Evolutionary conservation across 768 basidiomycete species (phyloP).

Genomic region (Serpula lacrymans): DNA sequence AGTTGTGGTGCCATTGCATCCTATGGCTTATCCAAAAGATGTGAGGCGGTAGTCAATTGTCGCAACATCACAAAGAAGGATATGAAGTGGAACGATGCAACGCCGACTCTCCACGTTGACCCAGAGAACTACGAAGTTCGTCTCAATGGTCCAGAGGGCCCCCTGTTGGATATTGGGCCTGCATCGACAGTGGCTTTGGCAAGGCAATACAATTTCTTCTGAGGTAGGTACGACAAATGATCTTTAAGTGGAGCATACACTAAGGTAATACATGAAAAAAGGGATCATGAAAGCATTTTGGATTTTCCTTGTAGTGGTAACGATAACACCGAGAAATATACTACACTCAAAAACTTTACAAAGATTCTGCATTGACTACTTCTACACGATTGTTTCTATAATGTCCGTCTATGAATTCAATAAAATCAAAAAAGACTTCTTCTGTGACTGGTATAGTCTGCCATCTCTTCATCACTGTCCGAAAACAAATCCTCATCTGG

Average conservation of each 20-base stretch:
- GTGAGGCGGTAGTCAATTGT: constrained; percentile 75
- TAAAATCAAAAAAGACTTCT: constrained; percentile 8
- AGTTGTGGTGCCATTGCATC: constrained; percentile 51
- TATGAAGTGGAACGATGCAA: constrained; percentile 89
- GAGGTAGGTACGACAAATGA: constrained; percentile 15
- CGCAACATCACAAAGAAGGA: constrained; percentile 75
- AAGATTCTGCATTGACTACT: too few species aligned
- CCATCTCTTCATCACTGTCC: constrained; percentile 8
- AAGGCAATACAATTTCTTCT: constrained; percentile 80
- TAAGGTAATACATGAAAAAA: constrained; percentile 1
- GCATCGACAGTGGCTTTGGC: constrained; percentile 68
- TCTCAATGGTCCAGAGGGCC: constrained; percentile 71
- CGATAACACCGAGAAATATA: too few species aligned
- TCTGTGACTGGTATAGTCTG: neutral
- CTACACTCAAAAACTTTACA: too few species aligned
- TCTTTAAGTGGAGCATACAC: too few species aligned
- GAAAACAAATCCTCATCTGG: constrained; percentile 15
- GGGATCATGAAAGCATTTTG: too few species aligned
- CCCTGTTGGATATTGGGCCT: constrained; percentile 70
- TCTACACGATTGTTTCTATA: constrained; percentile 1
- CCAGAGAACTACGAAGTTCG: constrained; percentile 88
- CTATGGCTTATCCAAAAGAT: constrained; percentile 69
- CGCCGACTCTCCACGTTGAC: constrained; percentile 85
- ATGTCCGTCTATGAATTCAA: neutral
- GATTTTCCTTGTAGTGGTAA: too few species aligned